Base-by-base conservation (phyloP, 2,329 filamentous ascomycete species). In the Drechmeria coniospora region DNA sequence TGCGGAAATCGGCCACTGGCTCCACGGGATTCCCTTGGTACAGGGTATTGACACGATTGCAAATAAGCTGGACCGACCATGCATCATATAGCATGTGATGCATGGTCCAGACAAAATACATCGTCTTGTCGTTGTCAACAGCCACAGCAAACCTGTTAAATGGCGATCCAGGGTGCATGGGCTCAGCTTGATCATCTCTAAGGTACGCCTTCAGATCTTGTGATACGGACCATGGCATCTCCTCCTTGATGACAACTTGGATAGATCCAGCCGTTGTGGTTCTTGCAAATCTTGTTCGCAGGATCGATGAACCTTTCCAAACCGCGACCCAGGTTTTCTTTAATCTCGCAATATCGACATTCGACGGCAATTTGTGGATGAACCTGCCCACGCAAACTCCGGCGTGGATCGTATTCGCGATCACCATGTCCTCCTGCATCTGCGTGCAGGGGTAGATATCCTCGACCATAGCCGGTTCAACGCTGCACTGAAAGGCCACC, bases 61-160 rank as follows among this genome's bases (percentile, higher is more conserved):
- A 25, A 9, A 27, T 29, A 11, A 30, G 28, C 11, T 21, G 24
- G 14, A 35, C 14, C 9, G 32, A 36, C 35, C 37, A 43, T 23
- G 34, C 36, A 28, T 45, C 42, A 18, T 43, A 44, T 3, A 41
- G 23, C 16, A 35, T 32, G 27, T 44, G 42, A 22, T 44, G 41
- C n/a, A 32, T 34, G 8, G 38, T 39, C 28, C 34, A 39, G 10
- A 38, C 32, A 11, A 44, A 36, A 19, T 26, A 35, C 11, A 26
- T 5, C 9, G 9, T n/a, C 7, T 21, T 13, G n/a, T 16, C 15
- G 11, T 26, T 21, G 4, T 17, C 24, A 14, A 15, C 17, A 18
- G 32, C 13, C 7, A 35, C n/a, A 14, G 30, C 33, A 21, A 28
- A 15, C 4, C 22, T 15, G 9, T 21, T 16, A 14, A 25, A 21